These are phyloP conservation scores for Kuraishia cidri DNA, from an alignment of 805 yeast genomes.

Conservation along the genomic window DNA sequence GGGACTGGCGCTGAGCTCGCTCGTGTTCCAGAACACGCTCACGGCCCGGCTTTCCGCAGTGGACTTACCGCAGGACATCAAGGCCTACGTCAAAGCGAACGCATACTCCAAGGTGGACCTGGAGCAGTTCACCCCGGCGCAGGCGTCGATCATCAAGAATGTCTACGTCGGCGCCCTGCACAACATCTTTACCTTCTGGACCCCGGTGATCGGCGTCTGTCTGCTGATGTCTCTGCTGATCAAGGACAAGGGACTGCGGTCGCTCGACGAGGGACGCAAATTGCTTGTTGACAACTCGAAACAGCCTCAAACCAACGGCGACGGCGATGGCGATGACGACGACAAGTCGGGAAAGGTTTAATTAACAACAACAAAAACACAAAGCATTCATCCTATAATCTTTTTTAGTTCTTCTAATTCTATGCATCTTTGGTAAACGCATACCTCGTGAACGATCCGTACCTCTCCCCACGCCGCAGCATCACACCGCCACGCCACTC, in stretches of 20 bases:
- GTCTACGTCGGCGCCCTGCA: conserved; percentile 21
- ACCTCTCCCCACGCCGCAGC: conserved; percentile 35
- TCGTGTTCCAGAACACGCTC: conserved; percentile 18
- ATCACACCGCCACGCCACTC: conserved; percentile 41
- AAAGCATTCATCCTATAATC: background rate
- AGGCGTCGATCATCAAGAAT: conserved; percentile 11
- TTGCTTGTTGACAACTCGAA: background rate
- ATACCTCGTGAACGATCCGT: conserved; percentile 38
- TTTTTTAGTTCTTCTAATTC: background rate
- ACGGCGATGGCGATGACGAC: too few species aligned
- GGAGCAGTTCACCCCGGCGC: conserved; percentile 12
- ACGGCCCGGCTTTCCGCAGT: conserved; percentile 6
- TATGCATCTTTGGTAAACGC: conserved; percentile 5
- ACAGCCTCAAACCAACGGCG: background rate
- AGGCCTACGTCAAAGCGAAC: conserved; percentile 14
- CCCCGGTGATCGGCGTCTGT: conserved; percentile 26
- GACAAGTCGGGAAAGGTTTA: background rate
- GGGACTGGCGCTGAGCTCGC: conserved; percentile 37
- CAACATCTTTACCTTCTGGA: conserved; percentile 21
- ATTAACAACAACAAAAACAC: background rate
- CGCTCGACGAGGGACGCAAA: conserved; percentile 14
- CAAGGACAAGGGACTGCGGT: conserved; percentile 28
- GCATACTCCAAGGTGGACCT: conserved; percentile 21
- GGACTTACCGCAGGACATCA: conserved; percentile 5
- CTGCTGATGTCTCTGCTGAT: conserved; percentile 20